Percentiles rank a stretch among this genome's conserved stretches.
These are phyloP conservation scores for Botrytis sinoallii DNA, from an alignment of 2,329 filamentous ascomycete genomes.

Conservation along the genomic window DNA sequence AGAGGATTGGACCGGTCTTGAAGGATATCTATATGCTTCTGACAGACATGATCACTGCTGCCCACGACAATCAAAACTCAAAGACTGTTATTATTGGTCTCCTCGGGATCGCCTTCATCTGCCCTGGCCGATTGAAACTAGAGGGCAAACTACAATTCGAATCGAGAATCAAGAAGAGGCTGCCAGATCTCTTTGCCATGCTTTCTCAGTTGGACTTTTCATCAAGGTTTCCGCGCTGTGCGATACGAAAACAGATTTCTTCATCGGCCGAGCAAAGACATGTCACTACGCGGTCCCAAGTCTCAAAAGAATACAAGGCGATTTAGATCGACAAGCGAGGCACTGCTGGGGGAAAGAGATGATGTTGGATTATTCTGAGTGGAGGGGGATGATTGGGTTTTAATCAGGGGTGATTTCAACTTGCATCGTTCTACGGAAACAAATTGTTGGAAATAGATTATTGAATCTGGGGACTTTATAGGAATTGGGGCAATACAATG, in stretches of 20 bases:
- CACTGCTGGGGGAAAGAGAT: background rate
- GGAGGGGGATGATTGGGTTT: background rate
- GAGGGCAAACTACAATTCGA: background rate
- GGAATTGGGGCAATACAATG: background rate
- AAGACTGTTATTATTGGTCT: too few species aligned
- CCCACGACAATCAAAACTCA: background rate
- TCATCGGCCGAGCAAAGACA: background rate
- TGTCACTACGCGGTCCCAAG: background rate
- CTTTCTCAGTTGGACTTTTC: background rate
- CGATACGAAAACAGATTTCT: background rate
- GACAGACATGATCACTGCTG: background rate
- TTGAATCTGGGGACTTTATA: background rate
- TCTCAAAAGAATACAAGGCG: background rate
- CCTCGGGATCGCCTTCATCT: too few species aligned
- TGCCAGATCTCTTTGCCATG: background rate
- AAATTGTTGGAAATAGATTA: too few species aligned
- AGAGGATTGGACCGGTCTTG: background rate
- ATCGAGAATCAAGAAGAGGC: background rate
- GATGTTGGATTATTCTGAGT: background rate
- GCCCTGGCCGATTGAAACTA: too few species aligned
- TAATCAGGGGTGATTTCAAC: background rate
- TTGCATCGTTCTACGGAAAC: background rate
- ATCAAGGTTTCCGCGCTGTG: background rate
- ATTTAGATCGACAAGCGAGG: background rate
- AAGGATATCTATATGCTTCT: background rate